Evolutionary conservation across 805 yeast species (phyloP).

Genomic region (Lipomyces oligophaga): DNA sequence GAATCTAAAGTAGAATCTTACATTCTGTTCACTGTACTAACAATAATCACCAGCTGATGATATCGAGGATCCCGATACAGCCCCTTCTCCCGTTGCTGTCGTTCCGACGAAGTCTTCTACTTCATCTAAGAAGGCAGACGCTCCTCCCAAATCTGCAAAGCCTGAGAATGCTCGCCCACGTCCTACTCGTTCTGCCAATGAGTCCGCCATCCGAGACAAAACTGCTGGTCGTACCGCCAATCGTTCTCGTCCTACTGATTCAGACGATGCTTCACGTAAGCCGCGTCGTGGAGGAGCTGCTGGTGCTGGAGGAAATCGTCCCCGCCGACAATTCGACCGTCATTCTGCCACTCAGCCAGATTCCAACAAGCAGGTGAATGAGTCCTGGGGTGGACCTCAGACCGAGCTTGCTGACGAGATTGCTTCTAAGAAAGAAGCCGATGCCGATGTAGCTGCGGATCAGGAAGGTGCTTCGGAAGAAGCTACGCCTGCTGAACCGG

Average conservation of each 20-base stretch:
- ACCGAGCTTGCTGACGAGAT: constrained; percentile 63
- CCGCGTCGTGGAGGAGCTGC: constrained; percentile 24
- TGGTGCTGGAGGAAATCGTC: constrained; percentile 14
- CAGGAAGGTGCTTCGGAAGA: constrained; percentile 38
- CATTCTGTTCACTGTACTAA: not conserved
- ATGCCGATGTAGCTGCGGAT: constrained; percentile 43
- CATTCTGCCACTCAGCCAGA: constrained; percentile 54
- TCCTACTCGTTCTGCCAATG: constrained; percentile 65
- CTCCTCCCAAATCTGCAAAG: constrained; percentile 75
- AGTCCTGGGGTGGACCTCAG: constrained; percentile 66
- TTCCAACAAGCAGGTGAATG: constrained; percentile 75
- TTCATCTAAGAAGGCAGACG: constrained; percentile 77
- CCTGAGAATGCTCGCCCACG: constrained; percentile 54
- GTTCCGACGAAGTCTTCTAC: constrained; percentile 60
- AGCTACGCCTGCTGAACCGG: constrained; percentile 42
- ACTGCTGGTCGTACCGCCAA: constrained; percentile 56
- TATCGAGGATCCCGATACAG: constrained; percentile 71
- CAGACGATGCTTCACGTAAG: constrained; percentile 21
- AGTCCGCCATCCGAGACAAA: constrained; percentile 70
- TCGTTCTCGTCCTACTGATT: constrained; percentile 29
- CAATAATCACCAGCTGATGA: constrained; percentile 52
- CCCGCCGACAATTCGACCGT: constrained; percentile 54
- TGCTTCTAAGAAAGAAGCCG: constrained; percentile 54
- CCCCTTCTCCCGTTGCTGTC: constrained; percentile 31
- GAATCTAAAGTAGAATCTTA: too few relatives aligned